These are phyloP conservation scores for Sutorius eximius DNA, from an alignment of 1,284 basidiomycete genomes.

Conservation along the genomic window DNA sequence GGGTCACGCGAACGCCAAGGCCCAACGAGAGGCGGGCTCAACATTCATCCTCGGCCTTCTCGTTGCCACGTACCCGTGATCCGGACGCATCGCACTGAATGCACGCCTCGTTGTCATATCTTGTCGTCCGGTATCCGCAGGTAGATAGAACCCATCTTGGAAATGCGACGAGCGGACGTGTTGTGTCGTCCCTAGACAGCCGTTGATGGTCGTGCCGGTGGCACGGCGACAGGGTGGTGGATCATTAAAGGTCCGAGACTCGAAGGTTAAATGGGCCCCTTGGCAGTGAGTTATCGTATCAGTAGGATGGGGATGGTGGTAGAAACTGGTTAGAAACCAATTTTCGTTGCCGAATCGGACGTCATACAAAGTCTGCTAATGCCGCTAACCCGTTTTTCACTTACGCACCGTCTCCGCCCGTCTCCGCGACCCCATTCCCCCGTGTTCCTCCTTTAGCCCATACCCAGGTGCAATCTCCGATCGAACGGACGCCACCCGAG, in stretches of 20 bases:
- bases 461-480: not conserved
- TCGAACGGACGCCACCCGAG: not conserved
- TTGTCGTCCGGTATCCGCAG: not conserved
- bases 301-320: no score
- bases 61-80: not conserved
- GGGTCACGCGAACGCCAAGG: no score
- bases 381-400: no score
- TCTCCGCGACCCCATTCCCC: not conserved
- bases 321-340: no score
- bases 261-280: not conserved
- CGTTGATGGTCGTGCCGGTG: not conserved
- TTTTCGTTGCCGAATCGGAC: no score
- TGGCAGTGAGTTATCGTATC: not conserved
- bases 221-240: not conserved
- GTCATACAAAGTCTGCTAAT: no score
- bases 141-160: not conserved
- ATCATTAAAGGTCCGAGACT: not conserved
- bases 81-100: not conserved
- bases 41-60: not conserved
- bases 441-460: no score
- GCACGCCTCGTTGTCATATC: not conserved
- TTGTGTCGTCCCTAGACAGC: not conserved
- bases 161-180: not conserved
- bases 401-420: not conserved
- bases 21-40: not conserved